Base-by-base conservation (phyloP, 1,284 basidiomycete genomes). In the Afroboletus lepidellus region DNA sequence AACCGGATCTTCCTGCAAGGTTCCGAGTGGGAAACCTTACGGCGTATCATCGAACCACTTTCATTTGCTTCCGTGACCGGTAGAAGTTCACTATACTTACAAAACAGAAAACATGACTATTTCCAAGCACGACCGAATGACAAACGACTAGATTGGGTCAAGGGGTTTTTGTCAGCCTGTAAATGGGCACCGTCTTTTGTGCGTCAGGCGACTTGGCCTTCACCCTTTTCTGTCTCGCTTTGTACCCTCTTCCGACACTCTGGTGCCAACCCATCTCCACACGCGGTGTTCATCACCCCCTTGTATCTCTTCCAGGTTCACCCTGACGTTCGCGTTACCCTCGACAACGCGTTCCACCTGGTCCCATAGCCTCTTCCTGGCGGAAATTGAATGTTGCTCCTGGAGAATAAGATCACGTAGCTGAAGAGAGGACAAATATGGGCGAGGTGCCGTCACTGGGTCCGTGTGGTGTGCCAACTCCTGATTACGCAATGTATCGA, bases 301-400 rank as follows among this genome's bases (percentile, higher is more conserved):
- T 56, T 80, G 78, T 42, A 92, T 81, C 72, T 98, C 94, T 67
- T 92, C 89, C 56, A 96, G 78, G 66, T 92, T 89, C 24, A 87
- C 86, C 51, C 92, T 83, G 18, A 99, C 92, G 71, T 99, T 99
- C 18, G 93, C 84, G 72, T 99, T 99, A 50, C 84, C 84, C 72
- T 99, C 96, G 2, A 99, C 92, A 41, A 94, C 75, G 44, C 79
- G 83, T 66, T 92, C 89, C 38, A 99, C 97, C 53, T 81, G 81
- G 43, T 82, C 77, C 97, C 97, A 99, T 30, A 98, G 64, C 32
- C 83, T 76, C 53, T 83, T 80, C 43, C 94, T 81, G 27, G 74
- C 74, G 8, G 78, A 67, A 15, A 90, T 79, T 23, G 87, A 87
- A 64, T 91, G 89, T 54, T 92, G 87, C 47, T 90, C 84, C 57